A percentile compares a stretch with the other conserved stretches of the same genome.
phyloP scores from a whole-genome alignment of 352 stramenopile species.

The Thalassiosira pacifica region DNA sequence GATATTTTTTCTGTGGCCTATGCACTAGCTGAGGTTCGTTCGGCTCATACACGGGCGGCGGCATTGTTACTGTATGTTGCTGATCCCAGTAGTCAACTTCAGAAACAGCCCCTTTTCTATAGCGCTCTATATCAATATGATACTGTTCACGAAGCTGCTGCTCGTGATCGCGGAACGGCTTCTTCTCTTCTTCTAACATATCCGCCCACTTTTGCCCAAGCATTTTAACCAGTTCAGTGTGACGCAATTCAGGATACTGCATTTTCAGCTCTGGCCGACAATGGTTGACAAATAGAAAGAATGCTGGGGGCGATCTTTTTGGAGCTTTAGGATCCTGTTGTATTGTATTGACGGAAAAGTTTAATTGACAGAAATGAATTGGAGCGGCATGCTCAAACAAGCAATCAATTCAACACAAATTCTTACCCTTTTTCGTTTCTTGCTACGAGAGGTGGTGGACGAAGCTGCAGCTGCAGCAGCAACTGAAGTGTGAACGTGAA shows the following conservation, averaged over 20 bases:
- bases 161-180: constrained; percentile 51
- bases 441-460: neutral
- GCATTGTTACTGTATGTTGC: neutral
- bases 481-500: constrained; percentile 6
- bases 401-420: neutral
- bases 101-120: constrained; percentile 34
- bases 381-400: neutral
- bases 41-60: too few relatives aligned
- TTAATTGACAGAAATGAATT: neutral
- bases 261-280: constrained; percentile 29
- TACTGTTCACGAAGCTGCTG: constrained; percentile 44
- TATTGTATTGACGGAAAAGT: neutral
- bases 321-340: constrained; percentile 43
- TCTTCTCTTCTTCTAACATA: constrained; percentile 51
- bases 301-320: constrained; percentile 45
- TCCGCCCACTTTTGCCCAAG: constrained; percentile 33
- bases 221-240: constrained; percentile 50
- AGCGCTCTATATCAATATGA: constrained; percentile 40
- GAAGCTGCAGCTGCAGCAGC: neutral
- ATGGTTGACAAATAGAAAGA: constrained; percentile 50
- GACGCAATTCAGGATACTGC: constrained; percentile 27
- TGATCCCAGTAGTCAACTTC: constrained; percentile 18
- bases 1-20: neutral
- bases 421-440: constrained; percentile 30
- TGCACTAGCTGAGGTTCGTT: neutral